These are phyloP conservation scores for Boletus reticulatus DNA, from an alignment of 768 basidiomycete genomes.

Conservation along the genomic window DNA sequence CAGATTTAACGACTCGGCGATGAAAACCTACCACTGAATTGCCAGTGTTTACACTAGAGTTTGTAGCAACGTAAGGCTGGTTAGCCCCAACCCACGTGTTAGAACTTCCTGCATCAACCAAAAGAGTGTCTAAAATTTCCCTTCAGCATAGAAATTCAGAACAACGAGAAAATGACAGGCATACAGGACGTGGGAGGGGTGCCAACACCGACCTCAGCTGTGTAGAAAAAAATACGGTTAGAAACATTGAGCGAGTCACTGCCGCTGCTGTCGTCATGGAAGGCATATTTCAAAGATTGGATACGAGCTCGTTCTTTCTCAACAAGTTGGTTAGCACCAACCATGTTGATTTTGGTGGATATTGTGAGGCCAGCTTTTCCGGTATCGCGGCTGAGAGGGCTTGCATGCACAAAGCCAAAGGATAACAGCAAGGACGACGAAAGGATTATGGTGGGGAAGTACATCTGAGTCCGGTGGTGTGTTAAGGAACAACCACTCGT, in stretches of 20 bases:
- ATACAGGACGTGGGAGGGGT: conserved; percentile 28
- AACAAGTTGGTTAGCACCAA: conserved; percentile 10
- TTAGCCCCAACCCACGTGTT: too few species aligned
- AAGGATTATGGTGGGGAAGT: neutral
- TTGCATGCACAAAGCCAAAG: neutral
- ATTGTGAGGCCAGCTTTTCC: conserved; percentile 14
- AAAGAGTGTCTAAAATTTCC: conserved; percentile 20
- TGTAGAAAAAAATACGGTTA: conserved; percentile 29
- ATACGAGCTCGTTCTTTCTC: conserved; percentile 23
- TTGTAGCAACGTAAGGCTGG: too few species aligned
- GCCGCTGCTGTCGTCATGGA: neutral
- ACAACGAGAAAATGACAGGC: neutral
- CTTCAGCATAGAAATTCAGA: neutral
- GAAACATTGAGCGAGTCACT: conserved; percentile 5
- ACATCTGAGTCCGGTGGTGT: too few species aligned
- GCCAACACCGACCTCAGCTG: conserved; percentile 28
- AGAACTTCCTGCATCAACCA: conserved; percentile 31
- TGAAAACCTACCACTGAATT: too few species aligned
- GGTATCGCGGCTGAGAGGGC: neutral
- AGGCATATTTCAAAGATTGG: conserved; percentile 2
- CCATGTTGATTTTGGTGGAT: conserved; percentile 8
- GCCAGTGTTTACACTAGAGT: too few species aligned
- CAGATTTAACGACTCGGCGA: neutral
- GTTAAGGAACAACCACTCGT: too few species aligned
- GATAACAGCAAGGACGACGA: conserved; percentile 11